Evolutionary conservation across 192 early-diverging fungal species (phyloP).

Genomic region (Coemansia sp.): DNA sequence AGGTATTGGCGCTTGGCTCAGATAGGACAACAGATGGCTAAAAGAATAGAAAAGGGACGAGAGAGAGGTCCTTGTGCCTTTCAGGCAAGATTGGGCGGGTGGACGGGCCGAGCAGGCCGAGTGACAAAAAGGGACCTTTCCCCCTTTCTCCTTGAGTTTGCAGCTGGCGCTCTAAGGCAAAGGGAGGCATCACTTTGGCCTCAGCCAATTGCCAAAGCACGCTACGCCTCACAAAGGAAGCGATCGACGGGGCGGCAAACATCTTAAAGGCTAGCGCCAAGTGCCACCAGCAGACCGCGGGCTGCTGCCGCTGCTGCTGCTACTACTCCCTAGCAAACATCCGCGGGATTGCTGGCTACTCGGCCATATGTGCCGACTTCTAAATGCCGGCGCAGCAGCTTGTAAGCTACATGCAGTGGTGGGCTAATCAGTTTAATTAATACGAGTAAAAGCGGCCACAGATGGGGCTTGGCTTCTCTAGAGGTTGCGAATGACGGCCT

Average conservation of each 20-base stretch:
- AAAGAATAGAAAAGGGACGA: conserved; percentile 3
- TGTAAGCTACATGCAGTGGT: neutral
- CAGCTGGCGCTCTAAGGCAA: neutral
- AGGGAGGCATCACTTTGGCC: neutral
- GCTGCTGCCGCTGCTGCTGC: neutral
- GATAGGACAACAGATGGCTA: neutral
- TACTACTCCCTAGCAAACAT: neutral
- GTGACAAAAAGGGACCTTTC: neutral
- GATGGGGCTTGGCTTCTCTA: neutral
- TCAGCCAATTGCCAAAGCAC: conserved; percentile 1
- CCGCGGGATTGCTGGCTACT: neutral
- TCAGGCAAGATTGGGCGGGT: neutral
- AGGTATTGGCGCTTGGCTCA: neutral
- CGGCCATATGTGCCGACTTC: neutral
- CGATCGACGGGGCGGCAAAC: conserved; percentile 2
- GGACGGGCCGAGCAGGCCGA: neutral
- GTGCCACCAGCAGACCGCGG: neutral
- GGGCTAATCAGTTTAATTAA: neutral
- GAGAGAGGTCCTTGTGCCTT: neutral
- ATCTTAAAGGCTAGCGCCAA: neutral
- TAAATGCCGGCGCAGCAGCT: neutral
- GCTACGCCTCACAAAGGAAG: conserved; percentile 2
- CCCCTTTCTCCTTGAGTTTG: neutral
- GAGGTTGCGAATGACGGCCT: conserved; percentile 72
- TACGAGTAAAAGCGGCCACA: neutral